Conservation (phyloP, 768 basidiomycete species). For the Cantharellus anzutake region DNA sequence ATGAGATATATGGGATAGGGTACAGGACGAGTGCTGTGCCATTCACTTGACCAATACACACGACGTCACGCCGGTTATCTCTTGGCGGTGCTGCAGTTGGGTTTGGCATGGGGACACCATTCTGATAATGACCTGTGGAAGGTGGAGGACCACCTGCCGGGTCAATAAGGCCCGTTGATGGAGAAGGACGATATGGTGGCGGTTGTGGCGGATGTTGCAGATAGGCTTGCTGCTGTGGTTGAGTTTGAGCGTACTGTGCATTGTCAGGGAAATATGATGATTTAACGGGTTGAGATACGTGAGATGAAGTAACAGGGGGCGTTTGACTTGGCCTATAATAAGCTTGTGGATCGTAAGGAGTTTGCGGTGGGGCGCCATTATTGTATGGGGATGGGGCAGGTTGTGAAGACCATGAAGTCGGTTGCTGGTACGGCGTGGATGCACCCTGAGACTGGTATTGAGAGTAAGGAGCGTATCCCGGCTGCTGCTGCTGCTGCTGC, state of each 20-base stretch:
- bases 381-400: not conserved
- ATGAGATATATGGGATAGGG: slow-evolving; percentile 43
- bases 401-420: not conserved
- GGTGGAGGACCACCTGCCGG: slow-evolving; percentile 11
- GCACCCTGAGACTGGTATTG: not conserved
- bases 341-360: slow-evolving; percentile 11
- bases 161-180: slow-evolving; percentile 11
- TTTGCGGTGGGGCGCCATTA: slow-evolving; percentile 6
- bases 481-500: no score
- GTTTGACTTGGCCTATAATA: not conserved
- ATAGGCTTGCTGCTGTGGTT: not conserved
- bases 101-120: not conserved
- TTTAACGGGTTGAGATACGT: not conserved
- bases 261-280: not conserved
- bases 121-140: not conserved
- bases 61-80: slow-evolving; percentile 13
- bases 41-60: slow-evolving; percentile 75
- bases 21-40: slow-evolving; percentile 75
- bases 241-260: not conserved
- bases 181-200: slow-evolving; percentile 22
- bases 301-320: not conserved
- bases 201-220: slow-evolving; percentile 12
- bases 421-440: not conserved
- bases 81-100: not conserved
- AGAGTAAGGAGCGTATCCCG: slow-evolving; percentile 7